Conservation (phyloP, 1,284 basidiomycete species). For the Ustilago crameri region DNA sequence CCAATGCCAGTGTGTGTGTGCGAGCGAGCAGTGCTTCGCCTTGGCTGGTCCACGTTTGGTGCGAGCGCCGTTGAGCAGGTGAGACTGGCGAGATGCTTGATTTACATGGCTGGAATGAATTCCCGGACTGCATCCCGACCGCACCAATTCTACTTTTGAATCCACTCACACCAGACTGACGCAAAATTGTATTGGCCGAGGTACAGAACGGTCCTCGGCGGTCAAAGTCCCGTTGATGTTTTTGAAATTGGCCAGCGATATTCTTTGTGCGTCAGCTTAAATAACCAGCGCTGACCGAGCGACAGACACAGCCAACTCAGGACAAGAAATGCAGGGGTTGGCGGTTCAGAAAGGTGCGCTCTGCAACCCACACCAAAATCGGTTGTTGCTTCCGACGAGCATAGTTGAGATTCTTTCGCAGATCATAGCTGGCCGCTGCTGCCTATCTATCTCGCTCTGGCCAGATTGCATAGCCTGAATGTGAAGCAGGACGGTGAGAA, state of each 20-base stretch:
- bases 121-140: too few relatives aligned
- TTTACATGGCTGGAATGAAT: constrained; percentile 1
- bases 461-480: too few relatives aligned
- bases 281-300: not conserved
- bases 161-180: not conserved
- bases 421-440: too few relatives aligned
- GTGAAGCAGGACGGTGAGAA: too few relatives aligned
- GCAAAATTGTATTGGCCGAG: not conserved
- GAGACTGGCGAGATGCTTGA: not conserved
- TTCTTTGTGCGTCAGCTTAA: constrained; percentile 4
- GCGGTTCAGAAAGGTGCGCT: not conserved
- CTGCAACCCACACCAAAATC: constrained; percentile 1
- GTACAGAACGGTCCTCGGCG: not conserved
- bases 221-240: not conserved
- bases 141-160: too few relatives aligned
- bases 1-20: too few relatives aligned
- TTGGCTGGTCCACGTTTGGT: not conserved
- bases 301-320: not conserved
- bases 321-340: constrained; percentile 6
- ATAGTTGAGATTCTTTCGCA: too few relatives aligned
- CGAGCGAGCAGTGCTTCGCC: too few relatives aligned
- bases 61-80: not conserved
- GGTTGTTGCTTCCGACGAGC: too few relatives aligned
- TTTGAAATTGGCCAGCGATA: not conserved
- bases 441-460: too few relatives aligned